Evolutionary conservation across 306 rosid species (phyloP), one percentile per base, ranked within the genome.

Genomic region (Rosa multiflora): DNA sequence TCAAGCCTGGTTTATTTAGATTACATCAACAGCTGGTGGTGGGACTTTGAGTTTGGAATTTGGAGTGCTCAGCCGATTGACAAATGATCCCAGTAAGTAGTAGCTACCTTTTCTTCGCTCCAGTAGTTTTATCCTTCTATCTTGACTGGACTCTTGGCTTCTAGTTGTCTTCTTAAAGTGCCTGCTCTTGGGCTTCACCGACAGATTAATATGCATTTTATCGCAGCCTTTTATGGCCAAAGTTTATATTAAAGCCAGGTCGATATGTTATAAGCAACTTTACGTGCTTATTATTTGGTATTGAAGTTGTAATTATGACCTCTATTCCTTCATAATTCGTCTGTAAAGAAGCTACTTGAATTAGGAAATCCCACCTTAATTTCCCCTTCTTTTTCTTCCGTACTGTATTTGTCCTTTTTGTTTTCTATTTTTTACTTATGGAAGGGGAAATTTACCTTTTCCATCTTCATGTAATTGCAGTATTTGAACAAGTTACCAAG

Each of bases 21-120:
- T 94, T 84, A 94, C 99, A 68, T 94, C 99, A 78, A 94, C 99
- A 52, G 99, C 99, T n/a, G 97, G 99, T 81, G 99, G 99, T 70
- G 99, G 99, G 75, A 94, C 99, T 78, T 85, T 94, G 85, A 94
- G 97, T 80, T 91, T 94, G 88, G 99, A 94, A 82, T 94, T 94
- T 84, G 99, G 99, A 77, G 88, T 95, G 82, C 87, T 95, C 74
- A 95, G 99, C 82, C 98, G 92, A 56, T 89, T 95, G 90, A 92
- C 95, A 8, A 87, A 91, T 85, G 91, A 95, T 85, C 94, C 96
- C 63, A 88, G 99, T 95, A 85, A 87, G 97, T 81, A 51, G 23
- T 78, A 67, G 56, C 76, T 61, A 66, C 39, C 44, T 61, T 80
- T 55, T 75, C 75, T 81, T 78, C 46, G 52, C 10, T 4, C 17